Evolutionary conservation across 148 eudicot species (phyloP).

Genomic region (Silene latifolia): DNA sequence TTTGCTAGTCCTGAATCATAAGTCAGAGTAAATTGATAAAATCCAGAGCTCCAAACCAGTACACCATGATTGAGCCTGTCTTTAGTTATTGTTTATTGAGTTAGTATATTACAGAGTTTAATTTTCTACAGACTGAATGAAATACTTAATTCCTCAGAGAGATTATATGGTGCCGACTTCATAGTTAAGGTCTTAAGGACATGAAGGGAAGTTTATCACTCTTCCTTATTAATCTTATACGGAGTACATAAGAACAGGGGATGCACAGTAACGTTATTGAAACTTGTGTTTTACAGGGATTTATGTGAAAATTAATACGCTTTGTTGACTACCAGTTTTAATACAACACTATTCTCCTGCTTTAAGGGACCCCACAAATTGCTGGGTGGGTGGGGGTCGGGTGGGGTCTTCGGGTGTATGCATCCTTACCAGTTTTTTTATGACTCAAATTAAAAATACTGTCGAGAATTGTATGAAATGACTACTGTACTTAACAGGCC

Average conservation of each 20-base stretch:
- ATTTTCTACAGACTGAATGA: background rate
- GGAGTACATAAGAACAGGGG: background rate
- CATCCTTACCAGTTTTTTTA: too few species aligned
- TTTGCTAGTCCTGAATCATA: background rate
- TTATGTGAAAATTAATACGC: background rate
- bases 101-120: background rate
- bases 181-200: too few species aligned
- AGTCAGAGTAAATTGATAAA: background rate
- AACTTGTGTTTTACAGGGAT: background rate
- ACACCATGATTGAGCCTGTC: background rate
- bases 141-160: background rate
- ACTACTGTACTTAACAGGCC: slow-evolving; percentile 45
- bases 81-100: background rate
- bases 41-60: background rate
- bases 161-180: background rate
- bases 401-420: too few species aligned
- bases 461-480: background rate
- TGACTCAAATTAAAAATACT: background rate
- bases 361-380: background rate
- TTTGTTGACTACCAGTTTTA: background rate
- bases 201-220: too few species aligned
- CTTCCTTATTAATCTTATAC: background rate
- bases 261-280: background rate
- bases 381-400: background rate
- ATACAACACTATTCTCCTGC: background rate